Conservation (phyloP, 148 eudicot genomes). For the Diospyros lotus region DNA sequence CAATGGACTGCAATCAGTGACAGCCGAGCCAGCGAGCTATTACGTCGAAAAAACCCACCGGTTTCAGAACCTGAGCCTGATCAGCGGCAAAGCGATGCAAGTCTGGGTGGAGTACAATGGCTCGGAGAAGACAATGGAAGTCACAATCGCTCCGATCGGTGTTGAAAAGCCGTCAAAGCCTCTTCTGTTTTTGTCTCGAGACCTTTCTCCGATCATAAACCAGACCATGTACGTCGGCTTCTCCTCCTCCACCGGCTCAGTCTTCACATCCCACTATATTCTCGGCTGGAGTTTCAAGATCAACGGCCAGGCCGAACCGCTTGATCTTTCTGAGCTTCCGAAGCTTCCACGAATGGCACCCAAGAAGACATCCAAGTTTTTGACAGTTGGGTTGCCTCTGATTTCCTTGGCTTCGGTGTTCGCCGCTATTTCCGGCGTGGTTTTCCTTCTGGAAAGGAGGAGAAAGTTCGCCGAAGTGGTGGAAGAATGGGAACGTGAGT, state of each 20-base stretch:
- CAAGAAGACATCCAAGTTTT: constrained; percentile 9
- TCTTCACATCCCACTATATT: constrained; percentile 16
- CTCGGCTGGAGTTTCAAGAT: constrained; percentile 34
- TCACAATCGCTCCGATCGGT: constrained; percentile 37
- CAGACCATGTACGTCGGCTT: constrained; percentile 36
- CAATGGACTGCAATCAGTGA: constrained; percentile 26
- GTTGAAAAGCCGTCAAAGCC: constrained; percentile 30
- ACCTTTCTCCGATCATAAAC: constrained; percentile 28
- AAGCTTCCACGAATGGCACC: constrained; percentile 21
- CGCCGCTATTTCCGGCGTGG: neutral
- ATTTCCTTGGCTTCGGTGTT: neutral
- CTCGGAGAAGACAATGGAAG: constrained; percentile 21
- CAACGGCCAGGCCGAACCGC: constrained; percentile 12
- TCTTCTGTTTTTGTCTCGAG: constrained; percentile 19
- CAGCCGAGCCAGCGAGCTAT: constrained; percentile 33
- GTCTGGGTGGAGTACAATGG: constrained; percentile 50
- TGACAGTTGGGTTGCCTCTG: constrained; percentile 15
- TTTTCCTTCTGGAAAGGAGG: constrained; percentile 25
- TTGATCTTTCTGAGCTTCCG: constrained; percentile 28
- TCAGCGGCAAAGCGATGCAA: constrained; percentile 38
- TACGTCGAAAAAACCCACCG: constrained; percentile 15
- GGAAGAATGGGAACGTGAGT: constrained; percentile 54
- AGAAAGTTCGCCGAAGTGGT: constrained; percentile 43
- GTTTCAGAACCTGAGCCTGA: constrained; percentile 27
- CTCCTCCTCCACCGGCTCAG: constrained; percentile 29